A percentile compares a stretch with the other conserved stretches of the same genome.
Conservation (phyloP, 768 basidiomycete species). For the Tulasnella sp. region DNA sequence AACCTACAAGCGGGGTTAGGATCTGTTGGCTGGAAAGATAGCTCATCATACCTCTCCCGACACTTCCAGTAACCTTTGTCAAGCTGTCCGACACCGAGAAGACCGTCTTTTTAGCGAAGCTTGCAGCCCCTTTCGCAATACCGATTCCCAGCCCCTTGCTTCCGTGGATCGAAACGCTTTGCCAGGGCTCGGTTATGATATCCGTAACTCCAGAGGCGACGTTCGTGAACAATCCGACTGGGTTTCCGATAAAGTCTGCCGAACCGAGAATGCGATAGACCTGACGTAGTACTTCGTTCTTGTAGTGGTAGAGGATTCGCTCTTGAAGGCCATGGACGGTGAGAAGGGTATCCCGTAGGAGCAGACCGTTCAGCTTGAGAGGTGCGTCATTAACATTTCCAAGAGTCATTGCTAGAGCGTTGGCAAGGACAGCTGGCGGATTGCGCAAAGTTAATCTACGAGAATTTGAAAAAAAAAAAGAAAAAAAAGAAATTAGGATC, state of each 20-base stretch:
- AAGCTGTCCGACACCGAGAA: constrained; percentile 95
- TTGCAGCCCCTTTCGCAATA: constrained; percentile 96
- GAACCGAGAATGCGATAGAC: constrained; percentile 97
- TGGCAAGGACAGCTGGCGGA: constrained; percentile 89
- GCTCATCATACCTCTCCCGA: constrained; percentile 77
- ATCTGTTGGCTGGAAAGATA: too few species aligned
- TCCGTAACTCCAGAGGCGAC: constrained; percentile 97
- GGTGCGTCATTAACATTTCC: constrained; percentile 97
- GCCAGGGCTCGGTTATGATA: constrained; percentile 98
- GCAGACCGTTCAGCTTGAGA: constrained; percentile 89
- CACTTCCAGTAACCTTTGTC: constrained; percentile 95
- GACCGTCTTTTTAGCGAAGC: constrained; percentile 98
- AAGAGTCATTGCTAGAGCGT: constrained; percentile 94
- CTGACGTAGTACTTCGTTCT: constrained; percentile 90
- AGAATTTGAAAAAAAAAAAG: background rate
- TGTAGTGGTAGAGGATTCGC: constrained; percentile 88
- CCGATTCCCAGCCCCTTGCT: constrained; percentile 93
- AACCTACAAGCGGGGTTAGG: constrained; percentile 54
- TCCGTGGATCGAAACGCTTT: constrained; percentile 94
- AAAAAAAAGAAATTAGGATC: background rate
- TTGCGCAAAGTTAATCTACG: constrained; percentile 58
- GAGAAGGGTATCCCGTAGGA: constrained; percentile 91
- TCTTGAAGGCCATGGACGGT: constrained; percentile 80
- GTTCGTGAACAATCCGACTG: constrained; percentile 90
- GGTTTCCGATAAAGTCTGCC: constrained; percentile 73